Base-by-base conservation (phyloP, 2,329 filamentous ascomycete genomes). In the Coniochaeta sp. region DNA sequence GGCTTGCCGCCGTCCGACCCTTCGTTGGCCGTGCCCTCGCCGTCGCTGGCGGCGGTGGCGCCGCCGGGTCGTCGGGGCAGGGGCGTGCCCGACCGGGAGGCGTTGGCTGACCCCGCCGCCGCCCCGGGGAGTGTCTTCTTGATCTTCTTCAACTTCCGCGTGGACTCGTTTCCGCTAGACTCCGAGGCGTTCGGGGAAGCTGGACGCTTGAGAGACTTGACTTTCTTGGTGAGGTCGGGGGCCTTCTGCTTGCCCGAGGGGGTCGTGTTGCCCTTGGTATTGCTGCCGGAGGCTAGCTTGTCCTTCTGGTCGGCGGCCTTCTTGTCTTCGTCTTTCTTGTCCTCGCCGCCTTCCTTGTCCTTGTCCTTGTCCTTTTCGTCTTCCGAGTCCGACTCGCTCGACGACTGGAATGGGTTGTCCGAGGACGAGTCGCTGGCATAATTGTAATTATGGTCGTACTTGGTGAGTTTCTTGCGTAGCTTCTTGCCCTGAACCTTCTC, bases 141-240 rank as follows among this genome's bases (percentile, higher is more conserved):
- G 70, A 89, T 85, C 71, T 83, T 84, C 75, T 93, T 91, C 31
- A 28, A n/a, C 76, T 95, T 92, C 65, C 89, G 88, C 26, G 87
- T 85, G 0, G 90, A 93, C 72, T 98, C 93, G 67, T 93, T 96
- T 59, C 91, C 93, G 71, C 91, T 96, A 11, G 91, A 91, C 71
- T 98, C 93, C 1, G 92, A 97, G 34, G 90, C 81, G 64, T 93
- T 89, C 3, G 93, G 91, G 17, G 92, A 96, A 19, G 92, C 91
- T 34, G 90, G 83, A 33, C 93, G 87, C 77, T 97, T 97, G 58
- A 93, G 82, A 34, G 80, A 81, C 69, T 85, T 87, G 67, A 74
- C 73, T 70, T 84, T 85, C 72, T 83, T 85, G 6, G 75, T 69
- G 12, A 78, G 73, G 34, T 82, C 76, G 6, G 73, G 71, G 12